Conservation (phyloP, 805 yeast genomes). For the Wickerhamiella cacticola region DNA sequence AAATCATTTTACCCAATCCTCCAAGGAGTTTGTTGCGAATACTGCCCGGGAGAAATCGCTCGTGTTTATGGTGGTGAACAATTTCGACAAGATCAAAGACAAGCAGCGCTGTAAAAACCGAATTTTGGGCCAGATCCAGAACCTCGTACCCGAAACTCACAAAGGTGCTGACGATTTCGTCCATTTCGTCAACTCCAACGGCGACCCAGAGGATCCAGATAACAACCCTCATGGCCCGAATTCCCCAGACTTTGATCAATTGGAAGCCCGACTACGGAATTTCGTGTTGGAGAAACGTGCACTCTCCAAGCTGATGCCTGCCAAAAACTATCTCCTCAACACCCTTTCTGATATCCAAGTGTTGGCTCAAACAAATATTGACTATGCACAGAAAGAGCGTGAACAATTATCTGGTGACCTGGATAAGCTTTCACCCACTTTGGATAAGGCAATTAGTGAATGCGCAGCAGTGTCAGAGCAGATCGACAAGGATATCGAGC, state of each 20-base stretch:
- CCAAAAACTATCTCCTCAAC: constrained; percentile 71
- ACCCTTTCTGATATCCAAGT: constrained; percentile 51
- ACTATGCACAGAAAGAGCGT: constrained; percentile 40
- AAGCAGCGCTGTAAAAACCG: constrained; percentile 64
- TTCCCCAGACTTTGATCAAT: constrained; percentile 47
- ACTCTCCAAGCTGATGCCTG: constrained; percentile 79
- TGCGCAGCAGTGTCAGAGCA: constrained; percentile 46
- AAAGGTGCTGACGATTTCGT: constrained; percentile 84
- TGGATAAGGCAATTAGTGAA: constrained; percentile 40
- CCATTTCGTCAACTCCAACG: constrained; percentile 70
- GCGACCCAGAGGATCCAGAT: constrained; percentile 25
- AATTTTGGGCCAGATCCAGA: constrained; percentile 75
- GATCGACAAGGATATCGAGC: constrained; percentile 54
- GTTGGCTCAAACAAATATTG: constrained; percentile 51
- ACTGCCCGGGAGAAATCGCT: constrained; percentile 87
- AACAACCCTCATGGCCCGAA: constrained; percentile 22
- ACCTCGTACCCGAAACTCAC: constrained; percentile 78
- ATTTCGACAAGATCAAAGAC: constrained; percentile 75
- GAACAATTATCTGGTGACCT: constrained; percentile 39
- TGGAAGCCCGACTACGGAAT: constrained; percentile 74
- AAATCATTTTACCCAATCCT: constrained; percentile 87
- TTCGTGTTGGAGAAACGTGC: constrained; percentile 85
- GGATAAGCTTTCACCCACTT: constrained; percentile 48
- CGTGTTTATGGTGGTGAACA: constrained; percentile 87
- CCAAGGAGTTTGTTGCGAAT: constrained; percentile 80